phyloP scores from a whole-genome alignment of 495 filamentous ascomycete species.

The Eremomyces bilateralis region DNA sequence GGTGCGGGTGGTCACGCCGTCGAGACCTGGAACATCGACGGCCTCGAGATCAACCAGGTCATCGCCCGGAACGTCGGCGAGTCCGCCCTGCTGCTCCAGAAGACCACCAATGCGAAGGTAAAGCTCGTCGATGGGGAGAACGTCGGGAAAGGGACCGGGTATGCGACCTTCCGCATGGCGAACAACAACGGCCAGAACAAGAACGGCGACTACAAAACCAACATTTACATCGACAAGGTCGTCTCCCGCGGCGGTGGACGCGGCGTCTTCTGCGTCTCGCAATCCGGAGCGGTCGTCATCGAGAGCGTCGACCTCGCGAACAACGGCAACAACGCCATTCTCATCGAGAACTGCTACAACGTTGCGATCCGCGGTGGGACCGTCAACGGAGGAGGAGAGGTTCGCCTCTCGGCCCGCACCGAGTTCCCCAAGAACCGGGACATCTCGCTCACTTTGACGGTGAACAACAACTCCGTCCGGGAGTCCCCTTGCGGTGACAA shows the following conservation, averaged over 20 bases:
- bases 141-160: conserved; percentile 22
- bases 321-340: conserved; percentile 26
- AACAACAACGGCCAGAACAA: conserved; percentile 23
- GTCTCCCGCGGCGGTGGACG: conserved; percentile 25
- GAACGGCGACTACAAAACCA: conserved; percentile 22
- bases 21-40: conserved; percentile 27
- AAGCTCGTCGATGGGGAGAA: conserved; percentile 25
- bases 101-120: conserved; percentile 21
- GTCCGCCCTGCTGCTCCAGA: conserved; percentile 23
- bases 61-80: conserved; percentile 25
- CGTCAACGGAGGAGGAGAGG: conserved; percentile 25
- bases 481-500: conserved; percentile 25
- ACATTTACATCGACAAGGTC: conserved; percentile 23
- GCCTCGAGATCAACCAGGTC: conserved; percentile 20
- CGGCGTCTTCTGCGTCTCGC: conserved; percentile 26
- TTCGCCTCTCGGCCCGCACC: conserved; percentile 20
- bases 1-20: conserved; percentile 24
- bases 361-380: conserved; percentile 21
- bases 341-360: conserved; percentile 29
- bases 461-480: conserved; percentile 20
- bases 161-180: conserved; percentile 25
- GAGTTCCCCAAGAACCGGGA: conserved; percentile 25
- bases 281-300: conserved; percentile 22
- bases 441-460: conserved; percentile 20
- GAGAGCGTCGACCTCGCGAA: conserved; percentile 18